Evolutionary conservation across 78 protist genomes (phyloP).

Genomic region (Cavenderia fasciculata): DNA sequence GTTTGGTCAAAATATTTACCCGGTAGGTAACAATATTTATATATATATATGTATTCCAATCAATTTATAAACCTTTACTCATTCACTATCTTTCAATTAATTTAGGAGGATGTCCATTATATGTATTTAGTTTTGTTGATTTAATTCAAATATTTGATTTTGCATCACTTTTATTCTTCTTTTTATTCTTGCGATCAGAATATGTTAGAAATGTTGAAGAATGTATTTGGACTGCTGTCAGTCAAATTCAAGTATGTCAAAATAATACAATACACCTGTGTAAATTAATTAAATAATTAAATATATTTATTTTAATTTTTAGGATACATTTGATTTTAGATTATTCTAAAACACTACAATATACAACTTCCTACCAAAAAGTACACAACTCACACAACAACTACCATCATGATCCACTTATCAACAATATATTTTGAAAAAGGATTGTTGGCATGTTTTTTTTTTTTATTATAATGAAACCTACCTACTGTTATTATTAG

Average conservation of each 20-base stretch:
- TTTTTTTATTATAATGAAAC: background rate
- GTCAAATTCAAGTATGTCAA: constrained; percentile 69
- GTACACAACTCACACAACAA: no score
- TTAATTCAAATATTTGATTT: constrained; percentile 59
- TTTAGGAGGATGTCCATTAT: constrained; percentile 64
- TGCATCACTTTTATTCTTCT: constrained; percentile 74
- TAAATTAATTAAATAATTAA: background rate
- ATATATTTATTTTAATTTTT: background rate
- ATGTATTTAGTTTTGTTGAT: constrained; percentile 60
- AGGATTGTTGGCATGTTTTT: background rate
- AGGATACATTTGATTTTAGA: constrained; percentile 79
- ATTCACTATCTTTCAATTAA: background rate
- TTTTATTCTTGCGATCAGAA: constrained; percentile 76
- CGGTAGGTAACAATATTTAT: background rate
- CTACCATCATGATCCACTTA: no score
- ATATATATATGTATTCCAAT: background rate
- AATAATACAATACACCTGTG: background rate
- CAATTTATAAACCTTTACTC: background rate
- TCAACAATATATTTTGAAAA: background rate
- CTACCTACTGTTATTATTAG: background rate
- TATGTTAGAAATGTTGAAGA: constrained; percentile 80
- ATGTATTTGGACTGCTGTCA: constrained; percentile 85
- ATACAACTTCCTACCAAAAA: constrained; percentile 1
- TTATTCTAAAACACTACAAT: constrained; percentile 17
- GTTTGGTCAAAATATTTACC: constrained; percentile 66